Evolutionary conservation across 1,139 yeast species (phyloP).

Genomic region (Zygoascus sp.): DNA sequence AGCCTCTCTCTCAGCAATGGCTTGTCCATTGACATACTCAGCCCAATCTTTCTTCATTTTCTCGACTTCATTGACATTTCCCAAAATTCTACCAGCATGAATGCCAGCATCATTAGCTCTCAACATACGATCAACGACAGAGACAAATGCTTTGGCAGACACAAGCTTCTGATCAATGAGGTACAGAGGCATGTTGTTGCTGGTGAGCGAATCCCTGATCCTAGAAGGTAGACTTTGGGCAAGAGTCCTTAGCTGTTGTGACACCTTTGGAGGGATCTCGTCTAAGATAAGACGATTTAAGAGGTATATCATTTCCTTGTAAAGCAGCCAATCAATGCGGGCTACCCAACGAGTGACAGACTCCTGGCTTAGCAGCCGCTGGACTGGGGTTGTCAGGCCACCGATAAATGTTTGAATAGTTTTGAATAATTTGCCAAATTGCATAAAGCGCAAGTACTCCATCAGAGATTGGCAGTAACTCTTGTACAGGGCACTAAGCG

Average conservation of each 20-base stretch:
- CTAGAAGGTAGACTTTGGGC: constrained; percentile 31
- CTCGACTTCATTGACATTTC: constrained; percentile 44
- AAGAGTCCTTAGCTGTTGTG: constrained; percentile 35
- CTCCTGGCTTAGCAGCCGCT: constrained; percentile 53
- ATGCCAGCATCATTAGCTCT: constrained; percentile 58
- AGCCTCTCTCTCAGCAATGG: constrained; percentile 50
- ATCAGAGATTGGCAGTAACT: constrained; percentile 60
- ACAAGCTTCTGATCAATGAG: constrained; percentile 50
- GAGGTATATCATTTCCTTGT: constrained; percentile 56
- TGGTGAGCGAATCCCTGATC: constrained; percentile 20
- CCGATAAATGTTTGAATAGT: constrained; percentile 53
- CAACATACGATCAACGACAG: constrained; percentile 52
- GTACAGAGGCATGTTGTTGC: constrained; percentile 48
- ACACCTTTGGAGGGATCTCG: constrained; percentile 54
- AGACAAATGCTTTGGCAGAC: constrained; percentile 55
- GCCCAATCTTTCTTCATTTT: constrained; percentile 61
- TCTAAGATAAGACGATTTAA: constrained; percentile 65
- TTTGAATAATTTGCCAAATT: constrained; percentile 54
- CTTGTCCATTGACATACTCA: constrained; percentile 46
- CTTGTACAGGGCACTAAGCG: constrained; percentile 56
- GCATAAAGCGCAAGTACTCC: constrained; percentile 65
- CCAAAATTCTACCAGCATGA: constrained; percentile 50
- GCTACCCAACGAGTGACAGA: constrained; percentile 56
- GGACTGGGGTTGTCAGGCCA: constrained; percentile 61
- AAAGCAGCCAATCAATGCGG: constrained; percentile 61